Percentiles rank a stretch among this genome's conserved stretches.
Evolutionary conservation across 345 rosid genomes (phyloP).

Genomic region (Eucalyptus sideroxylon): DNA sequence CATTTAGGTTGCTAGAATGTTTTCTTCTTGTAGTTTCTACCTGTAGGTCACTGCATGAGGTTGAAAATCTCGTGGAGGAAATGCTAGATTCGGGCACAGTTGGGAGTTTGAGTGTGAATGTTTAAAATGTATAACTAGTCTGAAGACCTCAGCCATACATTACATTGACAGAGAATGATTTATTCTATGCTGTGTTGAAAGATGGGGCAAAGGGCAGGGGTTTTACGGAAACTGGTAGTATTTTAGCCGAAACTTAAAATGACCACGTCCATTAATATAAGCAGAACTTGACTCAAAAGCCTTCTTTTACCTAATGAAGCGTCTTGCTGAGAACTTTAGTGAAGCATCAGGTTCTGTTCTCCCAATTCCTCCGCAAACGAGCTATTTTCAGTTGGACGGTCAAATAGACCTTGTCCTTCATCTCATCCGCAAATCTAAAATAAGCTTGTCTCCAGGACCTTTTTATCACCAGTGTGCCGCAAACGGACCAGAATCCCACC

Average conservation of each 20-base stretch:
- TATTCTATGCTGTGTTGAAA: neutral
- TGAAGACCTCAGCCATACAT: neutral
- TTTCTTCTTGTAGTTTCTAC: no score
- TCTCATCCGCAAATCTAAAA: neutral
- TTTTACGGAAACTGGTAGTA: neutral
- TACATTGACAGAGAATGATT: neutral
- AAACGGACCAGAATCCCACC: slow-evolving; percentile 7
- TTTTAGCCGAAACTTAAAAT: neutral
- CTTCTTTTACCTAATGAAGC: neutral
- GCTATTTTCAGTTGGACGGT: neutral
- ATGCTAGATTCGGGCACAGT: neutral
- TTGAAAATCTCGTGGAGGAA: no score
- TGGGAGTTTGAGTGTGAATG: neutral
- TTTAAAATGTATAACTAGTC: neutral
- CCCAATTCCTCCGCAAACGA: neutral
- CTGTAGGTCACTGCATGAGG: no score
- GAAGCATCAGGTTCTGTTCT: neutral
- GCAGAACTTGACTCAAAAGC: neutral
- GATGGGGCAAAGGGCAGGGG: neutral
- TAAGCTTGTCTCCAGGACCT: slow-evolving; percentile 5
- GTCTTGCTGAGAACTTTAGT: neutral
- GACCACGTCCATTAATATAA: neutral
- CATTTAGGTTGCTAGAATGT: no score
- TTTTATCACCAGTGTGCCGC: neutral
- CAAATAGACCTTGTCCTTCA: neutral